Conservation (phyloP, 495 filamentous ascomycete species). For the Hypoxylon fuscum region DNA sequence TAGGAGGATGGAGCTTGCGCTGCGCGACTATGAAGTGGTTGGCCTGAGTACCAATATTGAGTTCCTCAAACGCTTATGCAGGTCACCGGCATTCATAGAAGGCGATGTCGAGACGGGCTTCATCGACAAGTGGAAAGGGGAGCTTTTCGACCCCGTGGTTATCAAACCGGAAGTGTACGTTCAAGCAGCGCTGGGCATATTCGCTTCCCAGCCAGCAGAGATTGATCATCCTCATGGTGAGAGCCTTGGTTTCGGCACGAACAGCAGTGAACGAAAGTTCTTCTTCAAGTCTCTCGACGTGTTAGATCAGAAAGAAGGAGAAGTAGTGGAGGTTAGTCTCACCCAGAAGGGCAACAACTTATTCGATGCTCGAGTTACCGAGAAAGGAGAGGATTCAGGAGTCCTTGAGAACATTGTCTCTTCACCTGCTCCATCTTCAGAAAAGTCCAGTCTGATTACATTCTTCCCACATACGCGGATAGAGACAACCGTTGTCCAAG, state of each 20-base stretch:
- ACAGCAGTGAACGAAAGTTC: constrained; percentile 58
- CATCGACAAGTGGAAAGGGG: constrained; percentile 84
- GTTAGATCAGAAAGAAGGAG: constrained; percentile 53
- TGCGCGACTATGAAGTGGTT: constrained; percentile 91
- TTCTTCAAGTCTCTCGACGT: constrained; percentile 61
- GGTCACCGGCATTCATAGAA: constrained; percentile 79
- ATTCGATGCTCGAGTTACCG: constrained; percentile 73
- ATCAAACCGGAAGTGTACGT: constrained; percentile 74
- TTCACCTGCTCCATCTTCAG: constrained; percentile 29
- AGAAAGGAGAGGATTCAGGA: constrained; percentile 47
- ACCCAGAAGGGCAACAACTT: constrained; percentile 67
- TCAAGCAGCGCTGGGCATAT: constrained; percentile 82
- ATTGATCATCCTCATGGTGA: constrained; percentile 54
- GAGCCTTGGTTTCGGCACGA: constrained; percentile 63
- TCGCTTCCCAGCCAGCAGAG: constrained; percentile 47
- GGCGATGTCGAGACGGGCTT: constrained; percentile 96
- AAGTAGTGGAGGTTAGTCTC: constrained; percentile 65
- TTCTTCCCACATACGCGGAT: constrained; percentile 82
- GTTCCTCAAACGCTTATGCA: constrained; percentile 87
- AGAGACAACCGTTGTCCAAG: constrained; percentile 79
- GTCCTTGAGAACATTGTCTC: constrained; percentile 56
- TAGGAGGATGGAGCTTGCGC: constrained; percentile 79
- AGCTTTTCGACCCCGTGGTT: constrained; percentile 67
- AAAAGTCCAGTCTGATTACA: constrained; percentile 55
- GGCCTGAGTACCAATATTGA: constrained; percentile 96